A percentile compares a stretch with the other conserved stretches of the same genome.
Conservation (phyloP, 2,329 filamentous ascomycete genomes). For the Cadophora gregata region DNA sequence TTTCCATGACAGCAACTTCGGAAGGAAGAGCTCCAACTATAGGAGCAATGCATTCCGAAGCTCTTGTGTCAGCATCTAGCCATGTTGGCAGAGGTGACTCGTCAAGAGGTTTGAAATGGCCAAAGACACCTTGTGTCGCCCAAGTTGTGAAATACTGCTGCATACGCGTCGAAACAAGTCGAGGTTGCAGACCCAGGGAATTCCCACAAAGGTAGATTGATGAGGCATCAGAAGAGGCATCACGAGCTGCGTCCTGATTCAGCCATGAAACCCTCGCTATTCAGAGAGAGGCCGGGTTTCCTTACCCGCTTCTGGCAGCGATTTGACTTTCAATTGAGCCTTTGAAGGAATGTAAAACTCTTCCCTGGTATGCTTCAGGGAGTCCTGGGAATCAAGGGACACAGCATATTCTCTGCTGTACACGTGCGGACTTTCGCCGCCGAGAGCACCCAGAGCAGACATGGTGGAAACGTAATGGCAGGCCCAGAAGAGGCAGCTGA, state of each 20-base stretch:
- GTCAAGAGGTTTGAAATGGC: slow-evolving; percentile 72
- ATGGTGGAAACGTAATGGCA: slow-evolving; percentile 38
- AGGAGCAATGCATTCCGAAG: slow-evolving; percentile 69
- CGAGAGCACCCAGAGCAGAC: slow-evolving; percentile 24
- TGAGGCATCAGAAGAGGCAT: slow-evolving; percentile 40
- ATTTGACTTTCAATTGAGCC: slow-evolving; percentile 65
- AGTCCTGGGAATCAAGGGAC: slow-evolving; percentile 64
- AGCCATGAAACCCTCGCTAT: slow-evolving; percentile 13
- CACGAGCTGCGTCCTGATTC: slow-evolving; percentile 30
- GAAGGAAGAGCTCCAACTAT: slow-evolving; percentile 71
- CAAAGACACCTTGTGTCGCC: slow-evolving; percentile 77
- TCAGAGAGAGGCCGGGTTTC: slow-evolving; percentile 18
- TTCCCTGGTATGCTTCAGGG: slow-evolving; percentile 64
- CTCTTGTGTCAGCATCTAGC: slow-evolving; percentile 73
- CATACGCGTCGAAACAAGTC: slow-evolving; percentile 66
- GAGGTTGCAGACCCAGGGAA: slow-evolving; percentile 77
- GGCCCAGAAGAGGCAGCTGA: slow-evolving; percentile 29
- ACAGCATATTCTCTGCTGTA: slow-evolving; percentile 42
- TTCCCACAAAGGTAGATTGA: slow-evolving; percentile 80
- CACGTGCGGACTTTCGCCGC: slow-evolving; percentile 34
- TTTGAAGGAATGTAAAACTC: slow-evolving; percentile 82
- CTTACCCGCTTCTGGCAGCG: slow-evolving; percentile 39
- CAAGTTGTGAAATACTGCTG: slow-evolving; percentile 74
- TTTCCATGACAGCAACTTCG: slow-evolving; percentile 82
- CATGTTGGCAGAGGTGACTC: slow-evolving; percentile 68